Evolutionary conservation across 345 rosid genomes (phyloP), one percentile per base, ranked within the genome.

Genomic region (Microthlaspi erraticum): DNA sequence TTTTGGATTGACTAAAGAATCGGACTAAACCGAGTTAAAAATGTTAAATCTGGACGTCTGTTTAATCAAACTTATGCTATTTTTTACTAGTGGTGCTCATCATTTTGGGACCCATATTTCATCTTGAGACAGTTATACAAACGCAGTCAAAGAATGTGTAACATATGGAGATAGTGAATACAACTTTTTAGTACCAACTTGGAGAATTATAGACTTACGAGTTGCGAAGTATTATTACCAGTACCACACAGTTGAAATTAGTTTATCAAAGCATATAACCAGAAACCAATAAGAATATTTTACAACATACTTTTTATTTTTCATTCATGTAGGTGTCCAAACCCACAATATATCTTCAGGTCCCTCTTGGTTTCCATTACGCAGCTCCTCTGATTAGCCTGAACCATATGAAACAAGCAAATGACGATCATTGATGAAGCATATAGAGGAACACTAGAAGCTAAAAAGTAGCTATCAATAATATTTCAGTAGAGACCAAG

Each of bases 281-380:
- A 20, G 57, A n/a, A 50, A 45, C 23, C 26, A 45, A 17, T 17
- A 17, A 45, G 51, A 8, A 6, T 8, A 44, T 8, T 19, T 34
- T 45, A 56, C 37, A 56, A n/a, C 46, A 57, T 16, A 50, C 7
- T 51, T 66, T 36, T 10, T 3, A 11, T 16, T 43, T 19, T 42
- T n/a, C n/a, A 2, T 42, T 42, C 3, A 9, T 39, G 44, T 6
- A 55, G 10, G 44, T 55, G 4, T 5, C 31, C 33, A 53, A 29
- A 52, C 52, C 34, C 54, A 9, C 23, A 43, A 44, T 10, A 68
- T n/a, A 13, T 26, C 46, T 34, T 34, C 56, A 69, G 73, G 48
- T 34, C 38, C 31, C 45, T 9, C 11, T 48, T 19, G 26, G 29
- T 19, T 5, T 19, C 53, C 29, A 9, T 19, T 19, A 48, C 29